Conservation (phyloP, 2,329 filamentous ascomycete genomes). For the Monosporascus sp. region DNA sequence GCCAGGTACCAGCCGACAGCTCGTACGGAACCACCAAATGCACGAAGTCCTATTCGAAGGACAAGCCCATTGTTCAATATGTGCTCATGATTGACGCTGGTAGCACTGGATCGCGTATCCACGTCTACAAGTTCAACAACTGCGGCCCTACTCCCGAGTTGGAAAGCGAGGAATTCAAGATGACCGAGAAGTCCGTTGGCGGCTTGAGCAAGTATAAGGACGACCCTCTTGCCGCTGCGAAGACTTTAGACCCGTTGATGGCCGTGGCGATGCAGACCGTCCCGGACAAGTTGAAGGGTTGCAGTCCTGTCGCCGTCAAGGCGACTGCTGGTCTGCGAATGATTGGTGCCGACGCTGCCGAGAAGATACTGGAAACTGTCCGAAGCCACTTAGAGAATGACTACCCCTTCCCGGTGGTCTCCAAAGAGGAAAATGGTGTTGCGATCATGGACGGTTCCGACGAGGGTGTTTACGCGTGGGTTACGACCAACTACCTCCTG, state of each 20-base stretch:
- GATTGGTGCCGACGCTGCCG: constrained; percentile 73
- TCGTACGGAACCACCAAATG: constrained; percentile 69
- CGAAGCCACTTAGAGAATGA: constrained; percentile 75
- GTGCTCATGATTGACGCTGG: constrained; percentile 98
- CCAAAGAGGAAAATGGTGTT: constrained; percentile 77
- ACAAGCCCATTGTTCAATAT: constrained; percentile 94
- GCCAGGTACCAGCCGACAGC: constrained; percentile 52
- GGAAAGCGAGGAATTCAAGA: constrained; percentile 87
- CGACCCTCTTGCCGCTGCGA: constrained; percentile 82
- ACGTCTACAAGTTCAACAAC: constrained; percentile 99
- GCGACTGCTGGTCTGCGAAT: constrained; percentile 90
- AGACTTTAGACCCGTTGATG: constrained; percentile 83
- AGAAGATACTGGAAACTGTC: constrained; percentile 81
- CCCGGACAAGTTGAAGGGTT: constrained; percentile 83
- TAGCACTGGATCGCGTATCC: constrained; percentile 94
- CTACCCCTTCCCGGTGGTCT: constrained; percentile 93
- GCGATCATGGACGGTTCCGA: constrained; percentile 97
- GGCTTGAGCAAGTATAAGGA: constrained; percentile 81
- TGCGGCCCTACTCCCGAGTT: constrained; percentile 93
- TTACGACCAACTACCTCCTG: constrained; percentile 96
- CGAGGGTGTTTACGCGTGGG: constrained; percentile 98
- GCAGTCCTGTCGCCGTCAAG: constrained; percentile 94
- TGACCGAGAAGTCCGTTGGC: constrained; percentile 82
- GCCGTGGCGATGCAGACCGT: constrained; percentile 78
- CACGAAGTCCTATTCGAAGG: constrained; percentile 73